phyloP scores from a whole-genome alignment of 257 asterid species.

The Solanum bukasovii region DNA sequence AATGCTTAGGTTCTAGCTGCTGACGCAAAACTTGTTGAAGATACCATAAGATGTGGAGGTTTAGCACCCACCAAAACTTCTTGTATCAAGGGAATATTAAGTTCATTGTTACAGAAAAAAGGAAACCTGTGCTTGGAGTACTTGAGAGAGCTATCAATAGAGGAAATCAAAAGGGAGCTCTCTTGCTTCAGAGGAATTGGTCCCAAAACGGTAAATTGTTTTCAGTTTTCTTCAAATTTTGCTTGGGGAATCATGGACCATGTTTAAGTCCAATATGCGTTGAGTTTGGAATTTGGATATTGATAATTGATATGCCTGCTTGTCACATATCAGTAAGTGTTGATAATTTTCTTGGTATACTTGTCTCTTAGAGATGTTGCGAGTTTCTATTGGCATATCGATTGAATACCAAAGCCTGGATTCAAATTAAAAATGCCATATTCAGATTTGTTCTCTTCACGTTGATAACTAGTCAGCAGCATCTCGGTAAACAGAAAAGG shows the following conservation, averaged over 20 bases:
- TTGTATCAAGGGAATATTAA: conserved; percentile 63
- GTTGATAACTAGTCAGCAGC: background rate
- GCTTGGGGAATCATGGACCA: background rate
- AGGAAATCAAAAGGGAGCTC: conserved; percentile 69
- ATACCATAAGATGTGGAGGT: conserved; percentile 89
- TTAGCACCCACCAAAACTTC: conserved; percentile 69
- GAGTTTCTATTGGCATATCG: background rate
- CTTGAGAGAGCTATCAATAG: conserved; percentile 51
- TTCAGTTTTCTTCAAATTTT: background rate
- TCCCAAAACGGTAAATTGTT: conserved; percentile 62
- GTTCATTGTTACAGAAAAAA: conserved; percentile 37
- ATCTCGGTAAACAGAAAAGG: background rate
- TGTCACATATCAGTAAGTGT: background rate
- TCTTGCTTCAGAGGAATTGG: conserved; percentile 77
- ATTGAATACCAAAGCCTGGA: background rate
- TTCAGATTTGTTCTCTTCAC: background rate
- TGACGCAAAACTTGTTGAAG: conserved; percentile 48
- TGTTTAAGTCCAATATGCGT: background rate
- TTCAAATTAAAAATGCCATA: background rate
- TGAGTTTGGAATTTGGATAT: background rate
- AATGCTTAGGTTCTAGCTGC: conserved; percentile 65
- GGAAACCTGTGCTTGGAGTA: conserved; percentile 82
- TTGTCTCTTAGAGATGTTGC: background rate
- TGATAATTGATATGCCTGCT: background rate
- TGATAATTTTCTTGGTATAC: background rate